A percentile compares a stretch with the other conserved stretches of the same genome.
Conservation (phyloP, 192 early-diverging fungal species). For the Oehlia diaphana region DNA sequence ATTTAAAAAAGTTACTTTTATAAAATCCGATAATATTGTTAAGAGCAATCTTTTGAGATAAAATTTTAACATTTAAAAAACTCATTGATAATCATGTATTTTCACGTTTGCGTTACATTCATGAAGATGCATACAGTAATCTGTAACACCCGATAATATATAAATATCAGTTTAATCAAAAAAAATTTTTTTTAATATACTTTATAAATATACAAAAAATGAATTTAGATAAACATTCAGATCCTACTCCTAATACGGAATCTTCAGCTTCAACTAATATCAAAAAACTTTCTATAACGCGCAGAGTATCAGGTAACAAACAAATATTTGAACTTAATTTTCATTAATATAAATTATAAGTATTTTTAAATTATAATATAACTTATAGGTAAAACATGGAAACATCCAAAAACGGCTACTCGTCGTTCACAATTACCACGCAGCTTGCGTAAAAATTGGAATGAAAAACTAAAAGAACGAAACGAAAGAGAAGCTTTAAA, state of each 20-base stretch:
- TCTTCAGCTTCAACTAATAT: neutral
- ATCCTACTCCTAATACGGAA: neutral
- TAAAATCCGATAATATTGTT: neutral
- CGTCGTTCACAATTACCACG: constrained; percentile 41
- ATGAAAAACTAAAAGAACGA: constrained; percentile 39
- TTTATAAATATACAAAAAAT: neutral
- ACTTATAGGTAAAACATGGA: constrained; percentile 42
- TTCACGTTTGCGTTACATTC: neutral
- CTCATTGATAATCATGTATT: neutral
- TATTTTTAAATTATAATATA: neutral
- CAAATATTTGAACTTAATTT: neutral
- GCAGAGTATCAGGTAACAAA: constrained; percentile 6
- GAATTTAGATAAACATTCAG: neutral
- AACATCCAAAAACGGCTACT: constrained; percentile 41
- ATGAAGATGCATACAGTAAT: neutral
- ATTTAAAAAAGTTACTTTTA: neutral
- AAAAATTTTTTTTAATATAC: neutral
- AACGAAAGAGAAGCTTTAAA: constrained; percentile 42
- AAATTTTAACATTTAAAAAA: neutral
- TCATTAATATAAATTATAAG: neutral
- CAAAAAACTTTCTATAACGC: neutral
- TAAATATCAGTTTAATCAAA: neutral
- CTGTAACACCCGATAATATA: neutral
- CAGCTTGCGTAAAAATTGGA: constrained; percentile 38
- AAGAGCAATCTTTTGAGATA: neutral